A percentile compares a stretch with the other conserved stretches of the same genome.
Evolutionary conservation across 352 stramenopile genomes (phyloP).

Genomic region (Phytopythium litorale): DNA sequence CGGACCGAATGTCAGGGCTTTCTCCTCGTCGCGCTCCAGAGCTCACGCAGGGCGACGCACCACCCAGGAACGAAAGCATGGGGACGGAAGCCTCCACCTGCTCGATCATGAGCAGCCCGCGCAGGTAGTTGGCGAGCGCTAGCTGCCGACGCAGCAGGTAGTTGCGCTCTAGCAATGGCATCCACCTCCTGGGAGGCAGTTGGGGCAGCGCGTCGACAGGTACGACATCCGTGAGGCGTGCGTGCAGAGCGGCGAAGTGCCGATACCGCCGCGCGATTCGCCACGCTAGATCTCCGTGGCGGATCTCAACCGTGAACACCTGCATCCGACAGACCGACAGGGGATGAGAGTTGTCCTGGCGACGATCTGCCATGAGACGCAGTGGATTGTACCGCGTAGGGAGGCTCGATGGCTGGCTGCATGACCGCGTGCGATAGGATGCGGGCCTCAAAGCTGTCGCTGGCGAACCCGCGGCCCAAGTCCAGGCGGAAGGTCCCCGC

Average conservation of each 20-base stretch:
- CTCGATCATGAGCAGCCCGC: conserved; percentile 41
- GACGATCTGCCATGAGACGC: not conserved
- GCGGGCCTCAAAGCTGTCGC: conserved; percentile 13
- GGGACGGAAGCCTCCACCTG: conserved; percentile 27
- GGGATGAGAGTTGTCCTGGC: not conserved
- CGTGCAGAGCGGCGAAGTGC: conserved; percentile 40
- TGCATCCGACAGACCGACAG: conserved; percentile 9
- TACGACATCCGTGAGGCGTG: conserved; percentile 12
- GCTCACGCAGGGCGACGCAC: conserved; percentile 9
- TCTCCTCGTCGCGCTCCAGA: not conserved
- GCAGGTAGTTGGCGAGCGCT: conserved; percentile 46
- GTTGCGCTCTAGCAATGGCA: conserved; percentile 24
- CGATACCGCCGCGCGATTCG: conserved; percentile 38
- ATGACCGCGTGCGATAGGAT: conserved; percentile 33
- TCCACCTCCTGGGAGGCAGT: conserved; percentile 38
- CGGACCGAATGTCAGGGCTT: not conserved
- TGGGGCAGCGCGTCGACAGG: conserved; percentile 14
- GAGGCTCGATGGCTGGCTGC: conserved; percentile 34
- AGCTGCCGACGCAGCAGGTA: conserved; percentile 35
- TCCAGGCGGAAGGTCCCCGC: not conserved
- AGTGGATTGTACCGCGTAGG: conserved; percentile 23
- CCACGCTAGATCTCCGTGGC: conserved; percentile 36
- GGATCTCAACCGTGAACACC: conserved; percentile 42
- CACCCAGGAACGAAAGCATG: conserved; percentile 56
- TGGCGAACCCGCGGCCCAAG: not conserved